A percentile compares a stretch with the other conserved stretches of the same genome.
Evolutionary conservation across 495 filamentous ascomycete species (phyloP).

Genomic region (Penicillium parvum): DNA sequence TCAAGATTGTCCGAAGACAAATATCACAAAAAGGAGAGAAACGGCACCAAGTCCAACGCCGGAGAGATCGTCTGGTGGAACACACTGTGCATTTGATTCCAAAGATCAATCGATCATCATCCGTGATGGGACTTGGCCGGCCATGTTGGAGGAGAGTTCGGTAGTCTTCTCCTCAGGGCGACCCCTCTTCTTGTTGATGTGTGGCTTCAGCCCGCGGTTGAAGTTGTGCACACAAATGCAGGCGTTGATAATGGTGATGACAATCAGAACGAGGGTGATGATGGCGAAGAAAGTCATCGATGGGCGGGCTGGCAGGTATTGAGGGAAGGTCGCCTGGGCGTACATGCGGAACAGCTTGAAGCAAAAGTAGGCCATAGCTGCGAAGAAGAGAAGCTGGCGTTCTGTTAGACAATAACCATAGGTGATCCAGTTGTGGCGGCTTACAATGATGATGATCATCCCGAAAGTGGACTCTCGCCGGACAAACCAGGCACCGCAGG

Average conservation of each 20-base stretch:
- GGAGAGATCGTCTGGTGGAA: conserved; percentile 14
- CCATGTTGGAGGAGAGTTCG: conserved; percentile 56
- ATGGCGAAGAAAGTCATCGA: conserved; percentile 90
- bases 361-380: conserved; percentile 88
- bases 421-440: too few relatives aligned
- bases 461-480: conserved; percentile 74
- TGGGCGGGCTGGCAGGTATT: conserved; percentile 69
- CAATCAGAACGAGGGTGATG: conserved; percentile 82
- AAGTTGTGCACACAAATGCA: conserved; percentile 87
- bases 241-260: conserved; percentile 85
- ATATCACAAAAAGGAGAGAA: conserved; percentile 6
- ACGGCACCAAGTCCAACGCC: conserved; percentile 15
- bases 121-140: conserved; percentile 52
- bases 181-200: conserved; percentile 64
- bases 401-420: too few relatives aligned
- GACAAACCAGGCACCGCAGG: conserved; percentile 78
- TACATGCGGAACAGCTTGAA: conserved; percentile 99
- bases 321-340: conserved; percentile 41
- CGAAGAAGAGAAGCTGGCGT: conserved; percentile 81
- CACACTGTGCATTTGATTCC: conserved; percentile 3
- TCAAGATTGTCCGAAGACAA: conserved; percentile 16
- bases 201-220: conserved; percentile 81
- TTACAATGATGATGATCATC: conserved; percentile 70
- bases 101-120: conserved; percentile 82
- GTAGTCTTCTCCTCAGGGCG: conserved; percentile 67